Percentiles rank a stretch among this genome's conserved stretches.
phyloP scores from a whole-genome alignment of 179 eudicot genomes.

The Actinidia chinensis region DNA sequence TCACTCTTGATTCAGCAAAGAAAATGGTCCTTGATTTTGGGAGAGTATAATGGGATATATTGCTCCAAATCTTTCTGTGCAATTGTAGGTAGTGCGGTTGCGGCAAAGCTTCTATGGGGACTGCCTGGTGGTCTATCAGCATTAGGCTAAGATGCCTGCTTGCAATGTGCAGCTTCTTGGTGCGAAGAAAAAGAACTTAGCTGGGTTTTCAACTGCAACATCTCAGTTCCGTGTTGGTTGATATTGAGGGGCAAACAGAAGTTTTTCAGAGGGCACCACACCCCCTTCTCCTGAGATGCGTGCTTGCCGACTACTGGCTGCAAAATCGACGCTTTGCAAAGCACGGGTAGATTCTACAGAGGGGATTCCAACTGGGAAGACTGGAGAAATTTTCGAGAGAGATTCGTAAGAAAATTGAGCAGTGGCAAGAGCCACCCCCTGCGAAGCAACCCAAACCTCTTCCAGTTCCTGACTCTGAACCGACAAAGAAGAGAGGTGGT shows the following conservation, averaged over 20 bases:
- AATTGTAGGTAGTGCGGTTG: constrained; percentile 93
- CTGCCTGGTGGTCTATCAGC: constrained; percentile 89
- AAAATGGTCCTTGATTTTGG: constrained; percentile 92
- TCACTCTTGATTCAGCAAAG: constrained; percentile 74
- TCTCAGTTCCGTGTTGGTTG: constrained; percentile 90
- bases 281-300: constrained; percentile 84
- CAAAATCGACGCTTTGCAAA: constrained; percentile 82
- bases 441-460: constrained; percentile 96
- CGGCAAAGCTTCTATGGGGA: constrained; percentile 95
- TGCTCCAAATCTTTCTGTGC: constrained; percentile 97
- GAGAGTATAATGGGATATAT: constrained; percentile 94
- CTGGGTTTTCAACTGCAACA: constrained; percentile 89
- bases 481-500: constrained; percentile 97
- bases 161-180: constrained; percentile 95
- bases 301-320: constrained; percentile 82
- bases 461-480: constrained; percentile 98
- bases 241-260: constrained; percentile 83
- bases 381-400: constrained; percentile 71
- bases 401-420: constrained; percentile 86
- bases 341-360: constrained; percentile 84
- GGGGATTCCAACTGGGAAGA: constrained; percentile 78
- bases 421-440: constrained; percentile 99
- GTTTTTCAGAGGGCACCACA: constrained; percentile 78
- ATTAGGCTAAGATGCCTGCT: constrained; percentile 94
- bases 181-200: constrained; percentile 79